phyloP scores from a whole-genome alignment of 2,329 filamentous ascomycete species.

The Mollisiaceae sp. region DNA sequence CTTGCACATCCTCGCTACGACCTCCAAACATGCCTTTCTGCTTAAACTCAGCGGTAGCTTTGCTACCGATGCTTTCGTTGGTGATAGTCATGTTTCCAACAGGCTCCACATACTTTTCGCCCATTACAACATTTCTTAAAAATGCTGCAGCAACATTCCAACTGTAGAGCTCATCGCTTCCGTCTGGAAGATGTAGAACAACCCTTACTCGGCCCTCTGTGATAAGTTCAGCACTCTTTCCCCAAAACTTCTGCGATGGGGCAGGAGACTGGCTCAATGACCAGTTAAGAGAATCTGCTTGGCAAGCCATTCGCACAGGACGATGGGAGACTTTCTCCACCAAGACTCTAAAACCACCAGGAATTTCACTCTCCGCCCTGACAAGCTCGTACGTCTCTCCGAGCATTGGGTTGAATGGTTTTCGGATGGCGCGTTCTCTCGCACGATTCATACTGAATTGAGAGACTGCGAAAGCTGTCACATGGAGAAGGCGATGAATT shows the following conservation, averaged over 20 bases:
- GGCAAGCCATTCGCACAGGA: conserved; percentile 89
- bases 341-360: conserved; percentile 83
- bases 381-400: conserved; percentile 96
- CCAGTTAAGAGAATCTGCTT: conserved; percentile 87
- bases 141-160: conserved; percentile 91
- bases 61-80: conserved; percentile 83
- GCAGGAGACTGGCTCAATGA: conserved; percentile 85
- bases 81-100: conserved; percentile 86
- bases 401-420: conserved; percentile 96
- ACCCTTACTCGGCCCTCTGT: conserved; percentile 88
- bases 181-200: conserved; percentile 68
- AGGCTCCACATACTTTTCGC: conserved; percentile 97
- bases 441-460: conserved; percentile 81
- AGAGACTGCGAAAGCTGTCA: conserved; percentile 90
- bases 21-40: conserved; percentile 97
- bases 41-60: conserved; percentile 89
- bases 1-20: conserved; percentile 84
- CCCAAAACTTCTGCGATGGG: conserved; percentile 97
- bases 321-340: conserved; percentile 95
- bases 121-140: conserved; percentile 93
- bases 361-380: conserved; percentile 75
- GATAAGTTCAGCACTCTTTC: conserved; percentile 92
- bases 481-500: conserved; percentile 77
- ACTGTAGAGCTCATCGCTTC: conserved; percentile 80
- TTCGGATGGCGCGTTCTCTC: conserved; percentile 90